phyloP scores from a whole-genome alignment of 2,329 filamentous ascomycete species.

The Trichoderma polysporum region DNA sequence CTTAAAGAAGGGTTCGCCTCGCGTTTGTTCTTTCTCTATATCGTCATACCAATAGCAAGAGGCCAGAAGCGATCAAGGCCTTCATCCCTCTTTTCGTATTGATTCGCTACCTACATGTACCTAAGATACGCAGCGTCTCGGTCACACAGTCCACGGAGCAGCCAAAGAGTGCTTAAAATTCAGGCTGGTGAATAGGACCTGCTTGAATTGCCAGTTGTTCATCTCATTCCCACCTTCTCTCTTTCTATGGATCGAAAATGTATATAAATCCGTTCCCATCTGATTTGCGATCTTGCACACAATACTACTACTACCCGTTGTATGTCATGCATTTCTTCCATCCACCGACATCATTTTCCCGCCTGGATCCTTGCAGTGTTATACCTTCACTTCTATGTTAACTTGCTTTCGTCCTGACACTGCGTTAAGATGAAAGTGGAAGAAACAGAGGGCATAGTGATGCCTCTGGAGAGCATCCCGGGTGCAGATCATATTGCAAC shows the following conservation, averaged over 20 bases:
- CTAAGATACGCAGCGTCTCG: neutral
- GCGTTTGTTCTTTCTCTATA: slow-evolving; percentile 1
- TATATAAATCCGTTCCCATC: neutral
- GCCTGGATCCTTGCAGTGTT: slow-evolving; percentile 15
- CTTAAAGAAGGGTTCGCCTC: neutral
- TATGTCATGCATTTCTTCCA: slow-evolving; percentile 5
- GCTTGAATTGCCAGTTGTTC: neutral
- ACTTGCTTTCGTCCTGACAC: neutral
- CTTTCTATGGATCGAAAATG: neutral
- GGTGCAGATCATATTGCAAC: neutral
- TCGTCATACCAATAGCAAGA: neutral
- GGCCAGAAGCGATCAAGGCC: neutral
- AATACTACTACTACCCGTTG: neutral
- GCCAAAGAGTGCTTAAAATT: neutral
- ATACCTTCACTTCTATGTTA: slow-evolving; percentile 5
- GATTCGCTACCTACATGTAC: too few species aligned
- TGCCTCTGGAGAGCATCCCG: neutral
- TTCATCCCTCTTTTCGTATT: neutral
- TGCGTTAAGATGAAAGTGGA: slow-evolving; percentile 10
- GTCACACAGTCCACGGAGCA: neutral
- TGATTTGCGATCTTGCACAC: neutral
- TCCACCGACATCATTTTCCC: neutral
- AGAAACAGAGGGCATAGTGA: neutral
- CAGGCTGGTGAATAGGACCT: slow-evolving; percentile 13
- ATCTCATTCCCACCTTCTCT: neutral